Evolutionary conservation across 768 basidiomycete genomes (phyloP), one percentile per base, ranked within the genome.

Genomic region (Trametes maxima): DNA sequence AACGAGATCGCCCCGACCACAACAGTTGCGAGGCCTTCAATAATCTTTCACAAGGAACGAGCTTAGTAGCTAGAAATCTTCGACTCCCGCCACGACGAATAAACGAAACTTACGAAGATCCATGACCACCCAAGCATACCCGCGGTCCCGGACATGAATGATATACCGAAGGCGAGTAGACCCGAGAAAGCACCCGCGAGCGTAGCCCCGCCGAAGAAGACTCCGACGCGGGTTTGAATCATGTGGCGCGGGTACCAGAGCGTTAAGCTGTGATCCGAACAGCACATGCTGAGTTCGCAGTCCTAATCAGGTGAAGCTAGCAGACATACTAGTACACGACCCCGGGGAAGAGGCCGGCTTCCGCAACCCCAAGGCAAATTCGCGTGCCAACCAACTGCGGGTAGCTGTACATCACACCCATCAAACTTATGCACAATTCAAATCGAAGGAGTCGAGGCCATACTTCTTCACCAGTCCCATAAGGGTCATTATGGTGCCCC

Each of bases 301-400:
- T 22, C 4, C 8, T 10, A 11, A 16, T 4, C 36, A 17, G n/a
- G 7, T 3, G n/a, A 43, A 28, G 14, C 28, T 10, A 2, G 71
- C 80, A 2, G 12, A 57, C 64, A 52, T 56, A 88, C 88, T 88
- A 90, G 74, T 88, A 91, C 0, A 82, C 80, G 11, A 90, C 85
- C 19, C 88, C 88, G 11, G 89, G 88, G 71, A 87, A 90, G 8
- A 89, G 68, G 2, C 89, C 87, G 4, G 87, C 85, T 73, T 90
- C 89, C 0, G 85, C 80, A 1, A 87, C 68, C 2, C 89, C 88
- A 0, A 89, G 81, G 59, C 79, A 81, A 4, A 84, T 72, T 10
- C 86, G 80, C 12, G 76, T 78, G 17, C 79, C 85, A n/a, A 87
- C 80, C 8, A 88, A 79, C 65, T 87, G 81, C 13, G 80, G 80